These are phyloP conservation scores for Bertia moriformis DNA, from an alignment of 2,329 filamentous ascomycete species.

Conservation along the genomic window DNA sequence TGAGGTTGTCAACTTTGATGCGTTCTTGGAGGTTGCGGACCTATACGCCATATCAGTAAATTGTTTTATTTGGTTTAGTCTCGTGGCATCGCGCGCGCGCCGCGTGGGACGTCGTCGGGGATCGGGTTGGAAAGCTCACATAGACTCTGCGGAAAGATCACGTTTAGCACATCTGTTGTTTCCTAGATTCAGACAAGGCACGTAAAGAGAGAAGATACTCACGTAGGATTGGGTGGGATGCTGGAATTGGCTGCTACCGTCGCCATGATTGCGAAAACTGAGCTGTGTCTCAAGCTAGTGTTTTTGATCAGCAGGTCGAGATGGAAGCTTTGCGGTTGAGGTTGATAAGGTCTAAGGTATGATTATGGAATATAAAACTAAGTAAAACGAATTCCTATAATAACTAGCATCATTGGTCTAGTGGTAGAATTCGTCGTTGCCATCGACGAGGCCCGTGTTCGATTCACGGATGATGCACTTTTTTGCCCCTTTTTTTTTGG, in stretches of 20 bases:
- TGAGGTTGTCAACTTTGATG: constrained; percentile 67
- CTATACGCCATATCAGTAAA: constrained; percentile 11
- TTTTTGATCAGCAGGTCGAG: no score
- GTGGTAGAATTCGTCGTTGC: constrained; percentile 16
- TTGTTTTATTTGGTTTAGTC: no score
- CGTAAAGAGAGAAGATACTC: constrained; percentile 6
- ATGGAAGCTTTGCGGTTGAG: no score
- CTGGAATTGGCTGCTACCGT: constrained; percentile 12
- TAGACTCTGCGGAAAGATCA: constrained; percentile 17
- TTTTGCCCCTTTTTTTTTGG: constrained; percentile 5
- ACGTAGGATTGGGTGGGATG: constrained; percentile 22
- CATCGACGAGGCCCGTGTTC: constrained; percentile 28
- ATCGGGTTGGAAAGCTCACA: constrained; percentile 12
- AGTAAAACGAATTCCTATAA: neutral
- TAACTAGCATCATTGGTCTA: constrained; percentile 22
- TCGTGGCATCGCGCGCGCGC: no score
- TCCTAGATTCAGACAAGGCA: no score
- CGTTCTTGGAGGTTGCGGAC: constrained; percentile 83
- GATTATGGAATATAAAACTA: no score
- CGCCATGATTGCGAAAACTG: constrained; percentile 18
- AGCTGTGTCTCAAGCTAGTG: constrained; percentile 1
- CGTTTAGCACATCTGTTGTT: neutral
- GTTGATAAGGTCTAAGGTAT: no score
- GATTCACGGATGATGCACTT: constrained; percentile 26
- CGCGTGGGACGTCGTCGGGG: no score